Evolutionary conservation across 345 rosid genomes (phyloP).

Genomic region (Mangifera indica): DNA sequence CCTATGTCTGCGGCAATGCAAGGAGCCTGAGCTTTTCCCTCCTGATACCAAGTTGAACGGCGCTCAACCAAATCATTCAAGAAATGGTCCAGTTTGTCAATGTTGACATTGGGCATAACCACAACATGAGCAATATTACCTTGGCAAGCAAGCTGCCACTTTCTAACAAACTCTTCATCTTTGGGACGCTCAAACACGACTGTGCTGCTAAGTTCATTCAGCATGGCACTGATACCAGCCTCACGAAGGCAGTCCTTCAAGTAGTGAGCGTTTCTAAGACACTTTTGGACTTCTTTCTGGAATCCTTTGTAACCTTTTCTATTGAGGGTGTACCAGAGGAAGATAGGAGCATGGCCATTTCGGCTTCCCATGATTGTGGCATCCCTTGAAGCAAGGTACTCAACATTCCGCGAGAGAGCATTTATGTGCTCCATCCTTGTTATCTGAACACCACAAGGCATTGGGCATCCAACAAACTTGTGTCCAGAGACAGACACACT

Average conservation of each 20-base stretch:
- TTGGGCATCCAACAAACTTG: constrained; percentile 95
- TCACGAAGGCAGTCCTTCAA: constrained; percentile 60
- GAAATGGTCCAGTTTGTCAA: constrained; percentile 79
- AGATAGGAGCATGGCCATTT: constrained; percentile 95
- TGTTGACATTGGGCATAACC: constrained; percentile 86
- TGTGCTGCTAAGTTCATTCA: constrained; percentile 91
- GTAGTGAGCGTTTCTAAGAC: constrained; percentile 89
- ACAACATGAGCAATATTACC: constrained; percentile 86
- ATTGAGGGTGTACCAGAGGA: constrained; percentile 94
- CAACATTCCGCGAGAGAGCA: constrained; percentile 77
- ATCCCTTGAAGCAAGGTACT: constrained; percentile 93
- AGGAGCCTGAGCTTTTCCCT: constrained; percentile 44
- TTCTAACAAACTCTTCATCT: constrained; percentile 84
- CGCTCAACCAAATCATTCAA: constrained; percentile 56
- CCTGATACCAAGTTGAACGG: constrained; percentile 62
- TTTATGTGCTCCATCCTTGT: constrained; percentile 83
- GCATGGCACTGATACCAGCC: constrained; percentile 85
- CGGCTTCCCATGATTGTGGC: constrained; percentile 99
- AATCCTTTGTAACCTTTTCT: constrained; percentile 90
- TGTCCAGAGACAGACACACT: constrained; percentile 95
- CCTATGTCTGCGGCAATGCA: constrained; percentile 24
- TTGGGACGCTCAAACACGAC: constrained; percentile 90
- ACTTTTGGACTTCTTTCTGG: constrained; percentile 94
- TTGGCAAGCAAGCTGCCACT: constrained; percentile 96
- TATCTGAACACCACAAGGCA: constrained; percentile 97